These are phyloP conservation scores for Xylaria cubensis DNA, from an alignment of 495 filamentous ascomycete species.

Conservation along the genomic window DNA sequence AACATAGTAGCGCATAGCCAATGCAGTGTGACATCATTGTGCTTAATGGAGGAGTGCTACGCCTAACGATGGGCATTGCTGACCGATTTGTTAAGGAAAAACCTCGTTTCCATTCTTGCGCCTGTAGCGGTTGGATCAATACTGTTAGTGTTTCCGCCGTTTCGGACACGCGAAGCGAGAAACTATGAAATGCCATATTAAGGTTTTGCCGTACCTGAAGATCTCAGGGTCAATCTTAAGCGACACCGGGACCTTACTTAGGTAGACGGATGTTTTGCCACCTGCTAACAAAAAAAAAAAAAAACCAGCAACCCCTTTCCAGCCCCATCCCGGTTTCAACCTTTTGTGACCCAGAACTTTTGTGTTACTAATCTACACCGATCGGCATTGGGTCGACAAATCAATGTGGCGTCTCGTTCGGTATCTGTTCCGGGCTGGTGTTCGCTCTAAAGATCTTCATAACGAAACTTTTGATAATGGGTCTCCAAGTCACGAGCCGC, in stretches of 20 bases:
- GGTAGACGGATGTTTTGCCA: not conserved
- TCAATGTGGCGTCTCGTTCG: not conserved
- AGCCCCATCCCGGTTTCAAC: not conserved
- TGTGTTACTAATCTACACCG: not conserved
- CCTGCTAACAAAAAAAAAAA: not conserved
- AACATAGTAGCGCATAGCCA: not conserved
- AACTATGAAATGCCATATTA: not conserved
- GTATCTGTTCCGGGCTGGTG: not conserved
- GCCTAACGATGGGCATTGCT: not conserved
- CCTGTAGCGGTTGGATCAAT: not conserved
- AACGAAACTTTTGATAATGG: not conserved
- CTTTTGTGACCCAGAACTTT: not conserved
- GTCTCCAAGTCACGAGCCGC: not conserved
- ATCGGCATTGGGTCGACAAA: not conserved
- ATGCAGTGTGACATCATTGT: constrained; percentile 13
- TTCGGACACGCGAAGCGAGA: not conserved
- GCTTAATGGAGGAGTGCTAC: not conserved
- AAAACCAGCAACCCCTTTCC: not conserved
- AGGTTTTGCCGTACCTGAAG: not conserved
- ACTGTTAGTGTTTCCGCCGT: not conserved
- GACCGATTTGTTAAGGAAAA: not conserved
- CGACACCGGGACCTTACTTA: not conserved
- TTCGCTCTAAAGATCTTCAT: constrained; percentile 5
- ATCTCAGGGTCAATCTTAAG: not conserved
- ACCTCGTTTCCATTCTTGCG: not conserved